Base-by-base conservation (phyloP, 805 yeast species). In the Zygosaccharomyces lentus region DNA sequence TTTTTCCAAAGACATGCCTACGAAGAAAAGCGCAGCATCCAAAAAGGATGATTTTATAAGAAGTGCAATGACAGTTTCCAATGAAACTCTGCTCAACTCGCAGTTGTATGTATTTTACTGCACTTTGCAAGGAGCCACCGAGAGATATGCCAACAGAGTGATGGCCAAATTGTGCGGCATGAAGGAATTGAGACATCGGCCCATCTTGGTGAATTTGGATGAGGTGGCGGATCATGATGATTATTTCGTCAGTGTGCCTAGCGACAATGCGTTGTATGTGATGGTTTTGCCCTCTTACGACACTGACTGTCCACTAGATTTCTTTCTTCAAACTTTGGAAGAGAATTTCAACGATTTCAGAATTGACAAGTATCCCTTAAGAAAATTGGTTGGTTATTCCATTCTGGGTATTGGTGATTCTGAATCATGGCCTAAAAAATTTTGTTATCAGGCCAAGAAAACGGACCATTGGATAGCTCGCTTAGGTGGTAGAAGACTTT, bases 261-360 rank as follows among this genome's bases (percentile, higher is more conserved):
- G 58, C 25, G 64, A 64, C 3, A 75, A 80, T 45, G 67, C 77
- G 34, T 66, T 87, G 9, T 89, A 87, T 57, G 61, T 90, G 30
- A 53, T 89, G 48, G 87, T 89, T 12, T 70, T 89, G 26, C 97
- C 97, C 1, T 87, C 96, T 0, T 89, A 89, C 61, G 96, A 88
- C 53, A 85, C 90, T 0, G 97, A 89, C 63, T 86, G 95, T 1
- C 96, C 97, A 10, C 74, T 90, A 26, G 97, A 89, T 64, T 90
- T 80, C 60, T 87, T 88, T 64, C 69, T 89, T 46, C 95, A 87
- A 56, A 81, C 86, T 36, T 70, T 89, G 53, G 74, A 78, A 51
- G 96, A 89, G 45, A 87, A 95, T 1, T 78, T 78, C 50, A 82
- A 83, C 50, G 97, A 89, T 64, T 87, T 87, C 69, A 74, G 96